These are phyloP conservation scores for Wallacemonas sp. DNA, from an alignment of 208 protist species.

Conservation along the genomic window DNA sequence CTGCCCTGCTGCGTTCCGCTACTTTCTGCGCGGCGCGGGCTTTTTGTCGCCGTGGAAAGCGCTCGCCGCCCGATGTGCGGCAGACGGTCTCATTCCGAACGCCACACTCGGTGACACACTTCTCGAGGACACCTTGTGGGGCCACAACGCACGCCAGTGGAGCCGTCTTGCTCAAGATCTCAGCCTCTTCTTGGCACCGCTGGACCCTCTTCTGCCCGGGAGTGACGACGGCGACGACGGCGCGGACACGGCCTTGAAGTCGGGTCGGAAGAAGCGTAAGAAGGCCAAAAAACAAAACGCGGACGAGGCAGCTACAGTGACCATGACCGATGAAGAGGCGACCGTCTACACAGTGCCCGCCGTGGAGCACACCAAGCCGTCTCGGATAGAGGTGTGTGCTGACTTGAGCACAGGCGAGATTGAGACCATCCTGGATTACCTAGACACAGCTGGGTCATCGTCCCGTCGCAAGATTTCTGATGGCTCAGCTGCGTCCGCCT, in stretches of 20 bases:
- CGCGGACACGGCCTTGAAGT: neutral
- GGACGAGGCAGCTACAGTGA: constrained; percentile 1
- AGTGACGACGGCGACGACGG: neutral
- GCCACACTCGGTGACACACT: neutral
- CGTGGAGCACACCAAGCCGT: neutral
- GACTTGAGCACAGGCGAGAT: neutral
- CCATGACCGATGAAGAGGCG: constrained; percentile 7
- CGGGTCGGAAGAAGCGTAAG: neutral
- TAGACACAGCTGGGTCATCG: neutral
- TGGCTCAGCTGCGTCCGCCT: neutral
- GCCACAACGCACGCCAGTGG: constrained; percentile 1
- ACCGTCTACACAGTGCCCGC: neutral
- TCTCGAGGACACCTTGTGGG: neutral
- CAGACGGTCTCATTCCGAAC: neutral
- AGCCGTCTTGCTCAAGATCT: neutral
- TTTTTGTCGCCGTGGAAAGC: constrained; percentile 18
- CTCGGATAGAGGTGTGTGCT: neutral
- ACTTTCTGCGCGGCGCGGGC: constrained; percentile 9
- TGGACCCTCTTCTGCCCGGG: neutral
- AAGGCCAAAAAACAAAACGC: constrained; percentile 14
- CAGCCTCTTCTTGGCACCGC: neutral
- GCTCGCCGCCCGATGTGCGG: neutral
- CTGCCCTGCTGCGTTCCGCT: constrained; percentile 11
- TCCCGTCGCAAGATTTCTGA: neutral
- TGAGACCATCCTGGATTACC: neutral